Evolutionary conservation across 2,329 filamentous ascomycete species (phyloP).

Genomic region (Arthrinium puccinioides): DNA sequence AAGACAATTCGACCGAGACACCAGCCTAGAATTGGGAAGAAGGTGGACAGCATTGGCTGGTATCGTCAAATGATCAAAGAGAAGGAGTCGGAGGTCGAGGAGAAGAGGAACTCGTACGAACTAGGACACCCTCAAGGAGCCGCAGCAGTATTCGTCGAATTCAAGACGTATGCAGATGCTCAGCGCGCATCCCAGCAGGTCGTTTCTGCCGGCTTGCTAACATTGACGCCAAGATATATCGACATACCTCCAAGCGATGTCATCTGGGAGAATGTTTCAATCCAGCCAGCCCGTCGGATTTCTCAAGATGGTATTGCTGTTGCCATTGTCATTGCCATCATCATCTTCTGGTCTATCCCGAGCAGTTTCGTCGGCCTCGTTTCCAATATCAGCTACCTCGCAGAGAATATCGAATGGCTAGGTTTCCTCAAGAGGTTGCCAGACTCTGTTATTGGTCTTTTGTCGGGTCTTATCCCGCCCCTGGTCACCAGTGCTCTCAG

Average conservation of each 20-base stretch:
- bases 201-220: slow-evolving; percentile 13
- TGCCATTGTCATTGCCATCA: slow-evolving; percentile 60
- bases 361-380: slow-evolving; percentile 76
- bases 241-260: slow-evolving; percentile 57
- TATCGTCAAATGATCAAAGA: slow-evolving; percentile 56
- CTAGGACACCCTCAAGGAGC: slow-evolving; percentile 19
- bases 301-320: slow-evolving; percentile 47
- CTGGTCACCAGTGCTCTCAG: slow-evolving; percentile 75
- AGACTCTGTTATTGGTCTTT: slow-evolving; percentile 59
- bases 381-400: slow-evolving; percentile 72
- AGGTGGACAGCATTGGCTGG: slow-evolving; percentile 88
- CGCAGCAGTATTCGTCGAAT: slow-evolving; percentile 89
- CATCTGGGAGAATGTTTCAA: slow-evolving; percentile 72
- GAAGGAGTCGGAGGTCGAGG: slow-evolving; percentile 20
- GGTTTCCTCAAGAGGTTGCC: slow-evolving; percentile 70
- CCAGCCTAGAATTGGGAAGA: slow-evolving; percentile 60
- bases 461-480: slow-evolving; percentile 77
- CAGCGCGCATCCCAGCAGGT: slow-evolving; percentile 69
- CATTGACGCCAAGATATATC: slow-evolving; percentile 16
- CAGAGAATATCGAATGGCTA: slow-evolving; percentile 59
- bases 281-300: slow-evolving; percentile 25
- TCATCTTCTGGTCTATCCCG: slow-evolving; percentile 78
- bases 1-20: slow-evolving; percentile 35
- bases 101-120: slow-evolving; percentile 22
- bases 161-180: slow-evolving; percentile 72